Conservation (phyloP, 2,329 filamentous ascomycete species). For the Atkinsonella hypoxylon region DNA sequence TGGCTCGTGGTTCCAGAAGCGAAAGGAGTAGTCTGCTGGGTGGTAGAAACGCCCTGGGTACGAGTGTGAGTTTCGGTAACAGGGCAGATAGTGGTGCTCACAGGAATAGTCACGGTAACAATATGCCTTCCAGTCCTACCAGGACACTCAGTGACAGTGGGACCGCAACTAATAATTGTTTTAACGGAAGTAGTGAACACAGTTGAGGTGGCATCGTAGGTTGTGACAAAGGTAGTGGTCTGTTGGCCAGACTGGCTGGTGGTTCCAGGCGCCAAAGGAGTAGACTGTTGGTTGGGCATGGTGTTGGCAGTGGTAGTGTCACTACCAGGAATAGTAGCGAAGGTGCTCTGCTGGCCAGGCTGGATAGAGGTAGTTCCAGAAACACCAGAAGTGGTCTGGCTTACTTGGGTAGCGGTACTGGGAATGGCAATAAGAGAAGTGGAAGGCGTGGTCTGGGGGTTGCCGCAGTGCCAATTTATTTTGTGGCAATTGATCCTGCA, state of each 20-base stretch:
- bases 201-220: slow-evolving; percentile 35
- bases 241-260: slow-evolving; percentile 1
- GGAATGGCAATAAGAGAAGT: background rate
- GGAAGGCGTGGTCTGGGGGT: slow-evolving; percentile 10
- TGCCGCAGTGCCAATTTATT: slow-evolving; percentile 53
- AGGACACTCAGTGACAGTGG: slow-evolving; percentile 38
- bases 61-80: slow-evolving; percentile 41
- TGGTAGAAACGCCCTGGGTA: slow-evolving; percentile 11
- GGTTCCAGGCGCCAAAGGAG: slow-evolving; percentile 4
- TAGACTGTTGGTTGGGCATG: background rate
- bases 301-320: slow-evolving; percentile 1
- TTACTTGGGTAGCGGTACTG: background rate
- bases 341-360: slow-evolving; percentile 8
- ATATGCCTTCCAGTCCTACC: slow-evolving; percentile 33
- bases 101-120: slow-evolving; percentile 40
- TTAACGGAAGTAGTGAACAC: slow-evolving; percentile 36
- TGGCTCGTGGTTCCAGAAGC: too few species aligned
- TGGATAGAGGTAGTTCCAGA: background rate
- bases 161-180: slow-evolving; percentile 39
- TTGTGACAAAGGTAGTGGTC: slow-evolving; percentile 16
- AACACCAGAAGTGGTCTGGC: background rate
- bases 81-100: slow-evolving; percentile 50
- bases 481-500: slow-evolving; percentile 45
- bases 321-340: slow-evolving; percentile 10
- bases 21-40: slow-evolving; percentile 1